Percentiles rank a stretch among this genome's conserved stretches.
phyloP scores from a whole-genome alignment of 1,139 yeast species.

The Yamadazyma epiphylla region DNA sequence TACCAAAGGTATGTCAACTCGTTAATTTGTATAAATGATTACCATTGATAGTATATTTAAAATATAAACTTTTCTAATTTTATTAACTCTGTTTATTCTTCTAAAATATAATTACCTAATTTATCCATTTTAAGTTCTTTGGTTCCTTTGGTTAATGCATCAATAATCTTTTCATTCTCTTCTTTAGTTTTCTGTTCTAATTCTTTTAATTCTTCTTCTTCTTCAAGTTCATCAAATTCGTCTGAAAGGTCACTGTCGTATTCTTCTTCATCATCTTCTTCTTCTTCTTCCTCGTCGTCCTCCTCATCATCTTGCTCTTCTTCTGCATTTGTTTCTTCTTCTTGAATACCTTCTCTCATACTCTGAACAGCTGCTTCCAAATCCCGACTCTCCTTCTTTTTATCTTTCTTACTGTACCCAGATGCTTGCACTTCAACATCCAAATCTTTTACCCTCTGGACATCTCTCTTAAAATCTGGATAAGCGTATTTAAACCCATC shows the following conservation, averaged over 20 bases:
- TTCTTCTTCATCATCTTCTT: conserved; percentile 26
- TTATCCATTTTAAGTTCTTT: conserved; percentile 70
- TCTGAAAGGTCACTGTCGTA: conserved; percentile 25
- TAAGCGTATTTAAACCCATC: conserved; percentile 75
- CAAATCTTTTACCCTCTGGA: conserved; percentile 60
- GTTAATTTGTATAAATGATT: conserved; percentile 44
- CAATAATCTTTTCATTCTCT: conserved; percentile 70
- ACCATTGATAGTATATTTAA: conserved; percentile 1
- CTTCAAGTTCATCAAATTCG: conserved; percentile 29
- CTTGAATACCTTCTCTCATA: conserved; percentile 46
- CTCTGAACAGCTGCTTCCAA: conserved; percentile 70
- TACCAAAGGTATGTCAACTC: conserved; percentile 99
- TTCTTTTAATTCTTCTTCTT: conserved; percentile 29
- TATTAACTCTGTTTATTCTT: conserved; percentile 21
- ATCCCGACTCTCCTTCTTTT: conserved; percentile 48
- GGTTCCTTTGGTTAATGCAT: conserved; percentile 61
- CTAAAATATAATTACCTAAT: conserved; percentile 73
- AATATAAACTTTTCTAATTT: conserved; percentile 14
- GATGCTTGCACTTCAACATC: conserved; percentile 89
- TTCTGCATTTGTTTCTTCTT: conserved; percentile 28
- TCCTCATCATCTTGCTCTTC: conserved; percentile 26
- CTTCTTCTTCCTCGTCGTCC: conserved; percentile 27
- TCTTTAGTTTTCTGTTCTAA: conserved; percentile 38
- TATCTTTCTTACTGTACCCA: conserved; percentile 75
- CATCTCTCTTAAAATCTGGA: conserved; percentile 78